Evolutionary conservation across 75 land plant species (phyloP).

Genomic region (Gnetum montanum): DNA sequence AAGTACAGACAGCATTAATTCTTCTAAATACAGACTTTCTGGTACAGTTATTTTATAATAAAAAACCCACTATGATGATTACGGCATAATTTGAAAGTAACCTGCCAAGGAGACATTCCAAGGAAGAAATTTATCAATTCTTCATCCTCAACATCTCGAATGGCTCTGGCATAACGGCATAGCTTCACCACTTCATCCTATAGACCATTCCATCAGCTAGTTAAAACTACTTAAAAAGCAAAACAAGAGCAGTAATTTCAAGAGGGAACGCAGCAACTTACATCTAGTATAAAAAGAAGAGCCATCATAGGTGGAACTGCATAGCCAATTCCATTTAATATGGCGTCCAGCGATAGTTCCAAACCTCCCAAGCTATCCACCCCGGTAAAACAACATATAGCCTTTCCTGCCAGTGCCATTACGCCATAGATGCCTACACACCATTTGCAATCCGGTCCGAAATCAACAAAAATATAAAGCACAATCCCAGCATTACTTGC

Average conservation of each 20-base stretch:
- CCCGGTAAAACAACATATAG: conserved; percentile 70
- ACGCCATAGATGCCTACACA: conserved; percentile 77
- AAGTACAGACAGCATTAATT: background rate
- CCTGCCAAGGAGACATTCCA: conserved; percentile 96
- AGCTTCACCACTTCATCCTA: conserved; percentile 92
- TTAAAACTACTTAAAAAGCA: background rate
- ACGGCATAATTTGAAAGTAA: background rate
- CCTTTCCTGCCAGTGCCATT: conserved; percentile 71
- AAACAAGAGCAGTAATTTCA: background rate
- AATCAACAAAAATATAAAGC: background rate
- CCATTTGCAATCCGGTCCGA: too few species aligned
- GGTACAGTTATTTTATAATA: background rate
- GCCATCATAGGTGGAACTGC: conserved; percentile 90
- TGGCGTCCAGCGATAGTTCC: conserved; percentile 38
- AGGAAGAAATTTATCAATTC: conserved; percentile 76
- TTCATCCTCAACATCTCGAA: conserved; percentile 93
- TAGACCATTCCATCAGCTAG: background rate
- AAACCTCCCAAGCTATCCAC: conserved; percentile 69
- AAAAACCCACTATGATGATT: too few species aligned
- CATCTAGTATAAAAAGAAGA: conserved; percentile 87
- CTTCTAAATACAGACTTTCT: background rate
- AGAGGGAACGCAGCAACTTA: conserved; percentile 9
- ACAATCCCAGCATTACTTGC: too few species aligned
- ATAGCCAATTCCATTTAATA: conserved; percentile 71
- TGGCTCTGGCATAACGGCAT: conserved; percentile 85